phyloP scores from a whole-genome alignment of 2,329 filamentous ascomycete species.

The Plenodomus lindquistii region DNA sequence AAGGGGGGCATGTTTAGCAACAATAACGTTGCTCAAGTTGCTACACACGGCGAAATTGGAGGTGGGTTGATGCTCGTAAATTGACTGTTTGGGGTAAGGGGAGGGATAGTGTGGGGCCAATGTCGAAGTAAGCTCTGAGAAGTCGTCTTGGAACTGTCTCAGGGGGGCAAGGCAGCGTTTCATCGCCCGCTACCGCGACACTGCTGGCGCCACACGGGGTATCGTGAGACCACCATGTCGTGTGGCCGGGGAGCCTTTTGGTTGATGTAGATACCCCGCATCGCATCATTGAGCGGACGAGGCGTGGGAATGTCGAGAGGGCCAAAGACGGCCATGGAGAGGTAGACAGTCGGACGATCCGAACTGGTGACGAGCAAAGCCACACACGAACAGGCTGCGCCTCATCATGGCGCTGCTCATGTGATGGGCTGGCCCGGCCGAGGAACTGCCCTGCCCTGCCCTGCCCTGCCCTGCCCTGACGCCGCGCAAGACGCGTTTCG shows the following conservation, averaged over 20 bases:
- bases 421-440: conserved; percentile 12
- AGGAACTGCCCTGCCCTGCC: conserved; percentile 3
- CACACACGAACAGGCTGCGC: neutral
- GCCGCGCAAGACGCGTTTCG: conserved; percentile 22
- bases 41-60: conserved; percentile 20
- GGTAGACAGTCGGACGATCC: neutral
- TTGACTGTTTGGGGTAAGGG: conserved; percentile 17
- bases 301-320: neutral
- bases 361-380: neutral
- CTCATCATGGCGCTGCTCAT: neutral
- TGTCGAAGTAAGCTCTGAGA: conserved; percentile 26
- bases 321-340: neutral
- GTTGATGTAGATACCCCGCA: conserved; percentile 1
- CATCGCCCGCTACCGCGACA: conserved; percentile 33
- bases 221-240: conserved; percentile 19
- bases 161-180: conserved; percentile 37
- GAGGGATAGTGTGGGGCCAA: conserved; percentile 20
- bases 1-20: conserved; percentile 34
- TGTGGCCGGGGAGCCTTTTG: neutral
- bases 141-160: conserved; percentile 43
- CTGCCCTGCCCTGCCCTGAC: conserved; percentile 1
- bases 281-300: neutral
- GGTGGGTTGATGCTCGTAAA: conserved; percentile 21
- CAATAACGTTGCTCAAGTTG: conserved; percentile 8
- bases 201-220: conserved; percentile 33